These are phyloP conservation scores for Aspergillus nidulans DNA, from an alignment of 495 filamentous ascomycete species.

Conservation along the genomic window DNA sequence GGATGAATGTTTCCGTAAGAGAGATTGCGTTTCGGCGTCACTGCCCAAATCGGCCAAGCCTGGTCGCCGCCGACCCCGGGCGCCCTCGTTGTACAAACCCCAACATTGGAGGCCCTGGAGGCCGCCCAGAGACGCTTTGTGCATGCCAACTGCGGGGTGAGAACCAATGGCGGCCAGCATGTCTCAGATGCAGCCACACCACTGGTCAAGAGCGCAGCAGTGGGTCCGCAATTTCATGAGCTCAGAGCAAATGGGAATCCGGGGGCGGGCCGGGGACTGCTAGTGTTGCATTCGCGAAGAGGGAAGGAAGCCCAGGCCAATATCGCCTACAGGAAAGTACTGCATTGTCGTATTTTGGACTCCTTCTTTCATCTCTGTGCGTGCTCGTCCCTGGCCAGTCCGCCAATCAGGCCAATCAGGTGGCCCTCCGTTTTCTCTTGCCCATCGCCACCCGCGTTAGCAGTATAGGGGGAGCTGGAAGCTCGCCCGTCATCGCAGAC, in stretches of 20 bases:
- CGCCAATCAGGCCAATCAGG: slow-evolving; percentile 6
- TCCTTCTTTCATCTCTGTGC: too few species aligned
- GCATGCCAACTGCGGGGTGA: background rate
- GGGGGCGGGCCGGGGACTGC: slow-evolving; percentile 19
- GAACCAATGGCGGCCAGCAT: background rate
- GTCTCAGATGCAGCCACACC: background rate
- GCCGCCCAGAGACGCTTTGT: too few species aligned
- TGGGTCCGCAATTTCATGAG: slow-evolving; percentile 1
- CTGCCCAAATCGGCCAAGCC: background rate
- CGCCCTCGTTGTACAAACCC: background rate
- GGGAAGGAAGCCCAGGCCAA: too few species aligned
- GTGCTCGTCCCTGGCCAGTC: background rate
- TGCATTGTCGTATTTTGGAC: too few species aligned
- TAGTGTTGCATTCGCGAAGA: background rate
- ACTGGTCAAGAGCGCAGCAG: background rate
- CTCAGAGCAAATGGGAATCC: slow-evolving; percentile 22
- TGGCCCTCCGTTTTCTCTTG: background rate
- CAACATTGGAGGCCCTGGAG: background rate
- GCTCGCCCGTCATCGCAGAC: too few species aligned
- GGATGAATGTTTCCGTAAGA: too few species aligned
- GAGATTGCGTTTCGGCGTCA: background rate
- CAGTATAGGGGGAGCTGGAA: too few species aligned
- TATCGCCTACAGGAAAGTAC: too few species aligned
- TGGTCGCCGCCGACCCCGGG: slow-evolving; percentile 8
- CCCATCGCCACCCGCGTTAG: too few species aligned